Conservation (phyloP, 352 stramenopile genomes). For the Globisporangium uncinulatum region DNA sequence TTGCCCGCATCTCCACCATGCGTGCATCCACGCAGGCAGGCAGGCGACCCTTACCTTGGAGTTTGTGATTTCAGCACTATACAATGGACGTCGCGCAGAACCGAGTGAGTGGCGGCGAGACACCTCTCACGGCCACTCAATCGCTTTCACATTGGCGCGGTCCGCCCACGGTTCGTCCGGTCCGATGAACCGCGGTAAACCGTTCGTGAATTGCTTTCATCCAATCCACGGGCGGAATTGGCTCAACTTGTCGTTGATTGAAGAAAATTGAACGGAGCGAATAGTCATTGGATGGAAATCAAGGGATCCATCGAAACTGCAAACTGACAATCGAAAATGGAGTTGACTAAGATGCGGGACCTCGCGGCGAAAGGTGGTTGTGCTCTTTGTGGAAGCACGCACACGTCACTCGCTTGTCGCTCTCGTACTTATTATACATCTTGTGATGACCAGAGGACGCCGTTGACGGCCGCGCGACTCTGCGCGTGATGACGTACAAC, state of each 20-base stretch:
- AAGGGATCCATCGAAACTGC: background rate
- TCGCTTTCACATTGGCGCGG: constrained; percentile 19
- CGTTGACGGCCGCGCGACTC: constrained; percentile 18
- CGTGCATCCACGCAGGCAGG: background rate
- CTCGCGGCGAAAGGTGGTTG: constrained; percentile 18
- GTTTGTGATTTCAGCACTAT: constrained; percentile 87
- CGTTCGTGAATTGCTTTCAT: constrained; percentile 5
- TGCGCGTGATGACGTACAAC: constrained; percentile 86
- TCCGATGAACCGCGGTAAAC: constrained; percentile 7
- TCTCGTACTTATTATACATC: no score
- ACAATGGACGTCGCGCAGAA: constrained; percentile 13
- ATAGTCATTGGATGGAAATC: constrained; percentile 25
- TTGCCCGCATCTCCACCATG: no score
- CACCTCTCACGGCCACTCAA: constrained; percentile 64
- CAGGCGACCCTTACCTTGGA: constrained; percentile 43
- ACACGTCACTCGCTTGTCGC: constrained; percentile 5
- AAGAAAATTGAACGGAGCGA: constrained; percentile 24
- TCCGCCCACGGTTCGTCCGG: constrained; percentile 13
- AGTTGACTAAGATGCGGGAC: constrained; percentile 19
- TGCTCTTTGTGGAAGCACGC: background rate
- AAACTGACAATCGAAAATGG: constrained; percentile 3
- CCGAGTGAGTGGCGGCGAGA: constrained; percentile 15
- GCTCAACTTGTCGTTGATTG: constrained; percentile 1
- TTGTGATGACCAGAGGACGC: background rate
- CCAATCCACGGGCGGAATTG: constrained; percentile 15